phyloP scores from a whole-genome alignment of 2,329 filamentous ascomycete genomes.

The Arthrobotrys pseudoclavata region DNA sequence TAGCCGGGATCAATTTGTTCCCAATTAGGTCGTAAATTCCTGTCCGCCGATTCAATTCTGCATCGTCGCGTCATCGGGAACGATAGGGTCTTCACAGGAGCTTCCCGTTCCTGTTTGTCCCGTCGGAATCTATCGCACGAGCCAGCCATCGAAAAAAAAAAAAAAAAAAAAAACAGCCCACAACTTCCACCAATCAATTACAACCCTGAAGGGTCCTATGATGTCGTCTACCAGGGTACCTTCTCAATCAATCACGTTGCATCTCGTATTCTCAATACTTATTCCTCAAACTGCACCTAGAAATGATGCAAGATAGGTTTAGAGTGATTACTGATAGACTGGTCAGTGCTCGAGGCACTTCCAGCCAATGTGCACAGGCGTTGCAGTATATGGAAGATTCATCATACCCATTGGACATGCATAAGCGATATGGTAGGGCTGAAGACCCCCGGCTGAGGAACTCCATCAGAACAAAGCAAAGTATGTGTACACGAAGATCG shows the following conservation, averaged over 20 bases:
- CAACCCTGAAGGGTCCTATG: background rate
- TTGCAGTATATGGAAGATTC: background rate
- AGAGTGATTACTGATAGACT: background rate
- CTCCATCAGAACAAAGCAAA: conserved; percentile 11
- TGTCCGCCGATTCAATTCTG: conserved; percentile 4
- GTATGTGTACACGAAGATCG: conserved; percentile 8
- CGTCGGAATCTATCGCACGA: conserved; percentile 16
- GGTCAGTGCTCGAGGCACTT: too few species aligned
- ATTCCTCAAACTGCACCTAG: background rate
- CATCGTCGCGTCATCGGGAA: conserved; percentile 4
- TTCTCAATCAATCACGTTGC: background rate
- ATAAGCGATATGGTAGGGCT: conserved; percentile 25
- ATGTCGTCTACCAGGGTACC: background rate
- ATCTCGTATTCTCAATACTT: background rate
- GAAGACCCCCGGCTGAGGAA: conserved; percentile 3
- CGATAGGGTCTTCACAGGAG: background rate
- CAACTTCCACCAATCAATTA: background rate
- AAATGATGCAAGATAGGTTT: background rate
- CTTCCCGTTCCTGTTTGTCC: background rate
- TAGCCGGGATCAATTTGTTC: background rate
- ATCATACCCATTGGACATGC: conserved; percentile 19
- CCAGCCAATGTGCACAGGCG: too few species aligned
- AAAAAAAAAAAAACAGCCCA: background rate
- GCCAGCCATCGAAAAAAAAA: too few species aligned
- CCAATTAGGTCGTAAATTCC: conserved; percentile 3